A percentile compares a stretch with the other conserved stretches of the same genome.
Evolutionary conservation across 2,329 filamentous ascomycete species (phyloP).

Genomic region (Claviceps maximensis): DNA sequence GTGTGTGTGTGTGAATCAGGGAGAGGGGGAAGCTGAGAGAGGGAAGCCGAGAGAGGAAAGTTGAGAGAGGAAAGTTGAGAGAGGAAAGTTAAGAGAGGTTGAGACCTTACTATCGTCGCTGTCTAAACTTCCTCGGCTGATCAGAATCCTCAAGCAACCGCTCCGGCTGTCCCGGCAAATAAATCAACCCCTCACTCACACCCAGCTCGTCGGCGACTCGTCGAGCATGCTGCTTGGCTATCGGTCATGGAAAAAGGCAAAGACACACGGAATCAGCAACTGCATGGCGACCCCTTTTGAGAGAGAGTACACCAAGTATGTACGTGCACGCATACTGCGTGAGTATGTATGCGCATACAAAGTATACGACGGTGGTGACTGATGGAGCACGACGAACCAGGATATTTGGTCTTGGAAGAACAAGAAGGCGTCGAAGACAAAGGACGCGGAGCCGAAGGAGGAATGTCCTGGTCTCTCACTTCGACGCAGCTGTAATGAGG

Average conservation of each 20-base stretch:
- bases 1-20: not conserved
- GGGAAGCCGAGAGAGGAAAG: no score
- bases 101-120: conserved; percentile 41
- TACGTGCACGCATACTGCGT: not conserved
- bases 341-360: not conserved
- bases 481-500: conserved; percentile 21
- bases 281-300: not conserved
- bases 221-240: conserved; percentile 43
- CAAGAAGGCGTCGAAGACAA: not conserved
- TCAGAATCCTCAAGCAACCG: conserved; percentile 45
- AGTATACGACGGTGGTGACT: not conserved
- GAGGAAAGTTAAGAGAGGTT: no score
- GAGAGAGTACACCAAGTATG: not conserved
- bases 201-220: conserved; percentile 40
- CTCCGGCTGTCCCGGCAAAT: conserved; percentile 38
- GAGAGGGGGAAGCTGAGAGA: no score
- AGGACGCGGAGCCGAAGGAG: not conserved
- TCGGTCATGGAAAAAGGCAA: no score
- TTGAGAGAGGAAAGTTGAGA: no score
- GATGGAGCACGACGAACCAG: conserved; percentile 14
- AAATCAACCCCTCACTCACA: conserved; percentile 38
- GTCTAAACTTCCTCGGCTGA: conserved; percentile 40
- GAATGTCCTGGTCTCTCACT: not conserved
- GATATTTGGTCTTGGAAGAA: conserved; percentile 18
- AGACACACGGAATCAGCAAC: not conserved